Conservation (phyloP, 345 rosid genomes). For the Eucalyptus sp. region DNA sequence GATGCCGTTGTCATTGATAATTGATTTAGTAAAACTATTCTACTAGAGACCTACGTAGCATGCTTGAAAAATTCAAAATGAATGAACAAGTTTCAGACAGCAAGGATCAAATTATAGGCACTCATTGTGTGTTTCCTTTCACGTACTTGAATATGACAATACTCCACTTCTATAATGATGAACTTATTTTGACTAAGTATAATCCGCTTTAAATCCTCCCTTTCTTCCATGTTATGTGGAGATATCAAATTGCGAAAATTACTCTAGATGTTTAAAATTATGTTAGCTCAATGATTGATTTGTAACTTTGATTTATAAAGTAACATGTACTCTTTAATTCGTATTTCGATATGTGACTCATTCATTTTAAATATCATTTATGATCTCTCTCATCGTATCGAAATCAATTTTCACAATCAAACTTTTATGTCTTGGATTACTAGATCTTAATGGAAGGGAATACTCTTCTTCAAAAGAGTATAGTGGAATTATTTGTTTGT, state of each 20-base stretch:
- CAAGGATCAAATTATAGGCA: not conserved
- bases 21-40: not conserved
- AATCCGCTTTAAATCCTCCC: not conserved
- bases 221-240: not conserved
- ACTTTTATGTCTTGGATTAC: no score
- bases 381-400: no score
- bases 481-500: no score
- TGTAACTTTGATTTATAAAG: not conserved
- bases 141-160: not conserved
- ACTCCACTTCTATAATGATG: not conserved
- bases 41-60: not conserved
- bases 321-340: not conserved
- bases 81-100: not conserved
- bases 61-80: not conserved
- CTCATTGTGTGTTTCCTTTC: not conserved
- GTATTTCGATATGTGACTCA: no score
- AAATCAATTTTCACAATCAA: no score
- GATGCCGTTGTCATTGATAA: not conserved
- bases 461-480: no score
- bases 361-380: no score
- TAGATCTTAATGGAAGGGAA: no score
- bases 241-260: not conserved
- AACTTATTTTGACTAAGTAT: not conserved
- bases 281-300: not conserved
- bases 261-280: not conserved